Evolutionary conservation across 495 filamentous ascomycete genomes (phyloP).

Genomic region (Daldinia bambusicola): DNA sequence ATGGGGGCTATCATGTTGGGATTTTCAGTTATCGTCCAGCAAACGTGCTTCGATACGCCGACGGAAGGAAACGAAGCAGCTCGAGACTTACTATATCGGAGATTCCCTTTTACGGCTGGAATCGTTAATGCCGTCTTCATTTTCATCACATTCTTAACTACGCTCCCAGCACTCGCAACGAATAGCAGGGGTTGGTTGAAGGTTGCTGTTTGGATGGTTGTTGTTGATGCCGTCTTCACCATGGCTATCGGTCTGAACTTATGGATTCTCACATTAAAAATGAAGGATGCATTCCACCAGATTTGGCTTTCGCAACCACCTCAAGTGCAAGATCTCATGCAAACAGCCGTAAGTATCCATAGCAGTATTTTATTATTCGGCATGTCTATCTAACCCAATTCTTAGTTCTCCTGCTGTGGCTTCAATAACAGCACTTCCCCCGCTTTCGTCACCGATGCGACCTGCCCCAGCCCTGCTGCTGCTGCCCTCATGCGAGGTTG

Average conservation of each 20-base stretch:
- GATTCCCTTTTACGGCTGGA: constrained; percentile 70
- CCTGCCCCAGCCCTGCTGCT: constrained; percentile 68
- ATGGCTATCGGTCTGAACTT: constrained; percentile 71
- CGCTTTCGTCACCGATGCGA: constrained; percentile 68
- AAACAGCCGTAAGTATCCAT: constrained; percentile 65
- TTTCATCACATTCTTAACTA: constrained; percentile 64
- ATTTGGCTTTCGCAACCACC: constrained; percentile 66
- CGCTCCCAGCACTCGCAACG: constrained; percentile 70
- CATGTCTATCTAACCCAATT: constrained; percentile 33
- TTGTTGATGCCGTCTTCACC: constrained; percentile 70
- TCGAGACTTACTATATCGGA: constrained; percentile 67
- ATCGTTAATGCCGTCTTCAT: constrained; percentile 73
- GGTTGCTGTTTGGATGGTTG: constrained; percentile 67
- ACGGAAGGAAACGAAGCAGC: constrained; percentile 67
- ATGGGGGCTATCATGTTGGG: constrained; percentile 71
- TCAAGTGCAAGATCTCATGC: constrained; percentile 68
- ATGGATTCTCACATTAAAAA: constrained; percentile 76
- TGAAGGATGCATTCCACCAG: constrained; percentile 63
- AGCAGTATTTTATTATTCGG: not conserved
- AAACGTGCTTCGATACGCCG: constrained; percentile 57
- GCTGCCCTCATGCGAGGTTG: constrained; percentile 75
- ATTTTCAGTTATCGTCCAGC: constrained; percentile 68
- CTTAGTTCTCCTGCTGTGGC: constrained; percentile 78
- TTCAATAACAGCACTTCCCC: constrained; percentile 74
- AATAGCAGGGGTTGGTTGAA: constrained; percentile 68